Conservation (phyloP, 345 rosid species). For the Eucalyptus regnans region DNA sequence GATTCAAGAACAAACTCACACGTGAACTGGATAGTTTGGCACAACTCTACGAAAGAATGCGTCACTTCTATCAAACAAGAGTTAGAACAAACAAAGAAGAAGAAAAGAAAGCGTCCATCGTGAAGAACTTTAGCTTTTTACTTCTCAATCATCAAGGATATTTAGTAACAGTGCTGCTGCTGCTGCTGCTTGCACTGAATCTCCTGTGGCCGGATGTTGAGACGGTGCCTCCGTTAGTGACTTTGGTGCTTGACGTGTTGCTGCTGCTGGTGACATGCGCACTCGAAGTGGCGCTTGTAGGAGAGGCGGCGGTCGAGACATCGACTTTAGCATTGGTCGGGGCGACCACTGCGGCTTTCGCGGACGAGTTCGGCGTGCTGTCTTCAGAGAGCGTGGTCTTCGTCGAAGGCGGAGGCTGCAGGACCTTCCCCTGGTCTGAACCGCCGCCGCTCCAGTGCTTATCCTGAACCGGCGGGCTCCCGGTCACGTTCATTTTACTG, state of each 20-base stretch:
- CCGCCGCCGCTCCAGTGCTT: accelerated
- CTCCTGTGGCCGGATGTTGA: background rate
- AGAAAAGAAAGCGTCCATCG: background rate
- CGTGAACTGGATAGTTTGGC: background rate
- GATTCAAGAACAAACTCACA: background rate
- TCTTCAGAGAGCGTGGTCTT: background rate
- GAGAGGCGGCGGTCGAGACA: background rate
- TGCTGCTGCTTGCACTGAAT: background rate
- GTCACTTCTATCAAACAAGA: background rate
- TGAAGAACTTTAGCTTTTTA: background rate
- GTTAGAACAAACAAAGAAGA: background rate
- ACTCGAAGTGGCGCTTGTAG: background rate
- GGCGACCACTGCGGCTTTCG: background rate
- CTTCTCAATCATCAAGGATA: background rate
- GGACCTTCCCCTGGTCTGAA: background rate
- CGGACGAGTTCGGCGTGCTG: background rate
- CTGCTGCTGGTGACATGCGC: background rate
- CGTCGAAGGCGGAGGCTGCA: background rate
- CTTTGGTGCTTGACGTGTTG: background rate
- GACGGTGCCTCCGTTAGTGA: background rate
- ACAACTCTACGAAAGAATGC: background rate
- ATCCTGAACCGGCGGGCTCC: accelerated
- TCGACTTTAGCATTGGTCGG: background rate
- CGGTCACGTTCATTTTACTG: accelerated
- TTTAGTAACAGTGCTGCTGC: background rate